Evolutionary conservation across 306 rosid genomes (phyloP).

Genomic region (Begonia masoniana): DNA sequence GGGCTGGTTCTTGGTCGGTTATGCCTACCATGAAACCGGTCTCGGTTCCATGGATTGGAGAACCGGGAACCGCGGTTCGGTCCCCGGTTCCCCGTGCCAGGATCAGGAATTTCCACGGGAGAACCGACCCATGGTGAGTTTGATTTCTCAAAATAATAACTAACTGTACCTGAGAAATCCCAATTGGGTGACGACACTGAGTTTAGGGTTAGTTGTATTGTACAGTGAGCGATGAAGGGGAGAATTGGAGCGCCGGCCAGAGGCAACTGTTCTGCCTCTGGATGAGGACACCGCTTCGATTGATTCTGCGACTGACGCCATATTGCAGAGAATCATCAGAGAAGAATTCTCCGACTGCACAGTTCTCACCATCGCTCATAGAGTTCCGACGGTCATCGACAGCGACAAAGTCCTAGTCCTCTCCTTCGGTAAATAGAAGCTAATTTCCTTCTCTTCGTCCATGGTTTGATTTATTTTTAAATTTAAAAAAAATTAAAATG

Average conservation of each 20-base stretch:
- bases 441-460: neutral
- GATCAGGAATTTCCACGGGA: too few relatives aligned
- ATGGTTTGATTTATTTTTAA: neutral
- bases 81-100: too few relatives aligned
- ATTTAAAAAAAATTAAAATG: too few relatives aligned
- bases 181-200: neutral
- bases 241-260: slow-evolving; percentile 63
- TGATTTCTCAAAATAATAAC: neutral
- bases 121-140: slow-evolving; percentile 53
- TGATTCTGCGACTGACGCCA: slow-evolving; percentile 59
- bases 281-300: slow-evolving; percentile 86
- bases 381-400: slow-evolving; percentile 71
- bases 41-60: too few relatives aligned
- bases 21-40: too few relatives aligned
- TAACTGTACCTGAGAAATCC: too few relatives aligned
- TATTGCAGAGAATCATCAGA: slow-evolving; percentile 48
- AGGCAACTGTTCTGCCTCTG: slow-evolving; percentile 57
- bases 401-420: slow-evolving; percentile 73
- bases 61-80: too few relatives aligned
- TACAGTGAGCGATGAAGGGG: slow-evolving; percentile 60
- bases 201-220: neutral
- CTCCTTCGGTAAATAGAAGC: slow-evolving; percentile 35
- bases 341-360: slow-evolving; percentile 61
- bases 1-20: too few relatives aligned
- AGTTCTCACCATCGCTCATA: slow-evolving; percentile 51